A percentile compares a stretch with the other conserved stretches of the same genome.
Conservation (phyloP, 2,329 filamentous ascomycete species). For the Pseudogymnoascus pannorum region DNA sequence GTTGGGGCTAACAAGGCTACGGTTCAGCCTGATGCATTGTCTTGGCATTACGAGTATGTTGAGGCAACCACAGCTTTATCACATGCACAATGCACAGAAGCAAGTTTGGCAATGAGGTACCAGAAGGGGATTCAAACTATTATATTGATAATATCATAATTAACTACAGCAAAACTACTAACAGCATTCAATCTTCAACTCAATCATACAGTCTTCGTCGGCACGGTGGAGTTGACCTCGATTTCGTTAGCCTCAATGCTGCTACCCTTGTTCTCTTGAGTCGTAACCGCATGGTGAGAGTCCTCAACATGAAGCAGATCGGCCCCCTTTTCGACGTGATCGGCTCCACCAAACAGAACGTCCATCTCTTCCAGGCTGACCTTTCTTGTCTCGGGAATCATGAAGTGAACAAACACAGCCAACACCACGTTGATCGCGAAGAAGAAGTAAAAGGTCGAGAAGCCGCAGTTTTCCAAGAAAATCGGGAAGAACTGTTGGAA, state of each 20-base stretch:
- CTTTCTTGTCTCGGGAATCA: slow-evolving; percentile 48
- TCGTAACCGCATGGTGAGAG: slow-evolving; percentile 19
- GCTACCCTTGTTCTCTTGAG: background rate
- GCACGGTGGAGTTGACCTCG: background rate
- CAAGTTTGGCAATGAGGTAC: background rate
- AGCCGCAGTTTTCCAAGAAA: slow-evolving; percentile 50
- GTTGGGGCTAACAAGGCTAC: background rate
- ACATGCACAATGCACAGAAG: background rate
- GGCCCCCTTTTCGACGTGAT: slow-evolving; percentile 27
- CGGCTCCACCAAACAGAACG: slow-evolving; percentile 39
- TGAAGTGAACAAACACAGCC: slow-evolving; percentile 43
- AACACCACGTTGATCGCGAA: slow-evolving; percentile 41
- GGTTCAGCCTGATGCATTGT: background rate
- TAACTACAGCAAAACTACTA: background rate
- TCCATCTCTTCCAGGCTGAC: slow-evolving; percentile 49
- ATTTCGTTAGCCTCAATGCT: background rate
- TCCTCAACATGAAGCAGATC: slow-evolving; percentile 23
- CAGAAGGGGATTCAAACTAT: background rate
- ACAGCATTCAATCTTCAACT: background rate
- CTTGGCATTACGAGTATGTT: background rate
- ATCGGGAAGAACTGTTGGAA: slow-evolving; percentile 65
- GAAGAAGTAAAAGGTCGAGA: slow-evolving; percentile 43
- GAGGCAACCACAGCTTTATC: background rate
- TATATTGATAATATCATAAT: slow-evolving; percentile 6
- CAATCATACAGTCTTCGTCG: slow-evolving; percentile 3